A percentile compares a stretch with the other conserved stretches of the same genome.
Evolutionary conservation across 192 early-diverging fungal genomes (phyloP).

Genomic region (Coemansia reversa): DNA sequence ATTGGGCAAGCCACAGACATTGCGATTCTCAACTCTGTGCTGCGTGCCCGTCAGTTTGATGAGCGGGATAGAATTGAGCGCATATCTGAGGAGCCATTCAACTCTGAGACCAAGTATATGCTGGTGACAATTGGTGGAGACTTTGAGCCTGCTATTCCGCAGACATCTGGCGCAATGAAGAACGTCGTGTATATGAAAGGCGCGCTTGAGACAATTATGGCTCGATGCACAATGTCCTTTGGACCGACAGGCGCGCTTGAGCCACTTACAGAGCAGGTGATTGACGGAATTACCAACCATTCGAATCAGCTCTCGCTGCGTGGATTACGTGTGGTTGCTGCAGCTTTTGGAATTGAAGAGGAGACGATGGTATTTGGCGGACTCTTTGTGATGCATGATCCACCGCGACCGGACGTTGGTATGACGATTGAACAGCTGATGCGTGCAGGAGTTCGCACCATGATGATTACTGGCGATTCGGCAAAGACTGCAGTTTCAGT

Average conservation of each 20-base stretch:
- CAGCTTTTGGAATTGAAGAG: constrained; percentile 67
- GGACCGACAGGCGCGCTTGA: constrained; percentile 53
- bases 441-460: constrained; percentile 77
- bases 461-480: constrained; percentile 99
- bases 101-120: constrained; percentile 94
- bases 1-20: constrained; percentile 95
- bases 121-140: constrained; percentile 56
- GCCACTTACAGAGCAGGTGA: constrained; percentile 58
- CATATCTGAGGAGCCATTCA: constrained; percentile 84
- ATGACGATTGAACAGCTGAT: constrained; percentile 70
- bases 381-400: constrained; percentile 90
- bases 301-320: constrained; percentile 68
- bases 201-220: constrained; percentile 77
- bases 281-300: constrained; percentile 59
- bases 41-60: constrained; percentile 63
- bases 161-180: background rate
- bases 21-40: constrained; percentile 75
- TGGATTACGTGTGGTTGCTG: constrained; percentile 85
- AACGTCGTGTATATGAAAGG: constrained; percentile 76
- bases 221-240: constrained; percentile 66
- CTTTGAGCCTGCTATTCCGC: constrained; percentile 32
- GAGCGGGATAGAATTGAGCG: constrained; percentile 65
- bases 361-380: constrained; percentile 70
- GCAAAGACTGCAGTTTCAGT: constrained; percentile 89
- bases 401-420: constrained; percentile 78